Evolutionary conservation across 306 rosid species (phyloP), one percentile per base, ranked within the genome.

Genomic region (Vigna mungo): DNA sequence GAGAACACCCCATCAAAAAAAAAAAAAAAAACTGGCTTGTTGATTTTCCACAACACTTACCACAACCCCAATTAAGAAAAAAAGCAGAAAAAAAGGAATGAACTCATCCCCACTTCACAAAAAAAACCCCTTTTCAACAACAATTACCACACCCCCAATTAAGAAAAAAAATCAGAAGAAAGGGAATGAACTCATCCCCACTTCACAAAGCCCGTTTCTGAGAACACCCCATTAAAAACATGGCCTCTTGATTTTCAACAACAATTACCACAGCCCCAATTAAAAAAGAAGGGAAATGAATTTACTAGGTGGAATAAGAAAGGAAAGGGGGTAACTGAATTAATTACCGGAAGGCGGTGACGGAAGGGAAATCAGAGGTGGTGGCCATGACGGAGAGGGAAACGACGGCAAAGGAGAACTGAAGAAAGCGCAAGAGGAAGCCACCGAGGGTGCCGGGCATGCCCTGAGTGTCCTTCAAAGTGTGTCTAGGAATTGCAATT

Each of bases 321-420:
- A 9, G 7, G 6, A 27, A 14, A 7, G 47, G 39, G 56, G 49
- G 49, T 1, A 44, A 44, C n/a, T n/a, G 11, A 55, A 10, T 54
- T 10, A 23, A 12, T 41, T 71, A 87, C 91, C 89, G 80, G 80
- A 88, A 88, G 43, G 87, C 86, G 16, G 91, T 81, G 86, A 85
- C 87, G 18, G 80, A 62, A 62, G 87, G 86, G 83, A 83, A 81
- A 81, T 85, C 88, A 48, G 64, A 25, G 82, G 89, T 83, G 81
- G 86, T 30, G 41, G 84, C 59, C 86, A 88, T 84, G 64, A 88
- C 73, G 73, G 82, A 78, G 65, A 86, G 88, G 11, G 88, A 54
- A 43, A 82, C 39, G 20, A 71, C 10, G 5, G 89, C 74, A 47
- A 88, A 84, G 30, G 80, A 77, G 68, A 88, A 88, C 78, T 88